A percentile compares a stretch with the other conserved stretches of the same genome.
phyloP scores from a whole-genome alignment of 768 basidiomycete species.

The Grammothele lineata region DNA sequence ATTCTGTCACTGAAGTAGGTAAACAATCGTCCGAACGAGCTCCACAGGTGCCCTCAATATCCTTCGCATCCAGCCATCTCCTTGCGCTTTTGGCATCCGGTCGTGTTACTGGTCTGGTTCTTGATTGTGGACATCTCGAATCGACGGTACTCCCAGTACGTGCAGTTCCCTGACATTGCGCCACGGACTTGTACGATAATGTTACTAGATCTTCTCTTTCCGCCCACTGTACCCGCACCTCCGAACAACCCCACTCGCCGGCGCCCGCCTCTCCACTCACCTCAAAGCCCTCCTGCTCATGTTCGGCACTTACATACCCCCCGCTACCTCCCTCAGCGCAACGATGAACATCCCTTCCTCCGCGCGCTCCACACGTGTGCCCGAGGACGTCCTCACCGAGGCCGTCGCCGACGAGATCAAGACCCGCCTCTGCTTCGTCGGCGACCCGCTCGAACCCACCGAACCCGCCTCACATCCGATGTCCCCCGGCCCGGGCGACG shows the following conservation, averaged over 20 bases:
- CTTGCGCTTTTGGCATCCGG: constrained; percentile 84
- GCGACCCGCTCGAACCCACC: constrained; percentile 45
- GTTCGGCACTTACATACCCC: constrained; percentile 83
- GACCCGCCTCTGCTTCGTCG: constrained; percentile 86
- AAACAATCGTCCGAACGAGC: too few relatives aligned
- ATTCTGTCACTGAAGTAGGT: background rate
- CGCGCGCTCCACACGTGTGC: constrained; percentile 62
- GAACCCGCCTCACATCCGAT: constrained; percentile 17
- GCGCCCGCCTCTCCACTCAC: constrained; percentile 74
- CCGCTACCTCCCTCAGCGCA: constrained; percentile 66
- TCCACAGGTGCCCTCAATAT: constrained; percentile 86
- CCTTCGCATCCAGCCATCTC: constrained; percentile 86
- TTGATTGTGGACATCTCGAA: constrained; percentile 92
- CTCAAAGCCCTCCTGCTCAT: constrained; percentile 76
- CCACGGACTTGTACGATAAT: background rate
- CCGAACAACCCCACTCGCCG: constrained; percentile 83
- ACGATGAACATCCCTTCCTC: constrained; percentile 59
- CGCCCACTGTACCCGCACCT: constrained; percentile 83
- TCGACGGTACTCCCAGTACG: constrained; percentile 83
- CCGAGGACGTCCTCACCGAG: constrained; percentile 76
- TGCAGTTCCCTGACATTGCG: constrained; percentile 1
- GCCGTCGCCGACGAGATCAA: constrained; percentile 86
- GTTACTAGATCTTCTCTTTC: constrained; percentile 79
- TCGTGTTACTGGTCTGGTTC: constrained; percentile 86
- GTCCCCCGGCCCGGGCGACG: constrained; percentile 27